Conservation (phyloP, 768 basidiomycete genomes). For the Leucosporidium yakuticum region DNA sequence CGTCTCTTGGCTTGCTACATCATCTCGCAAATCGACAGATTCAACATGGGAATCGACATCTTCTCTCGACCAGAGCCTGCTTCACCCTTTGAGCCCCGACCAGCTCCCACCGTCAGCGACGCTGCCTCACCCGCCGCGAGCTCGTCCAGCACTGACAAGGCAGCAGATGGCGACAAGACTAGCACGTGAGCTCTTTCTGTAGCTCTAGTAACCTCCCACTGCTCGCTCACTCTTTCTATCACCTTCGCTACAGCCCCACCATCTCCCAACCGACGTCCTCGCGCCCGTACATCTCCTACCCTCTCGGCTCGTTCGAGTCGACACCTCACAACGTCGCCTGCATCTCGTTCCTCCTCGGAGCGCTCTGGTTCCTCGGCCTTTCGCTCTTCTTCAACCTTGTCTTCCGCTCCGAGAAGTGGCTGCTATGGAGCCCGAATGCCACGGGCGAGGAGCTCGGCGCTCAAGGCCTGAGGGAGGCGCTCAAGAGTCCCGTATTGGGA, state of each 20-base stretch:
- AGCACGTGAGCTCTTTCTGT: too few relatives aligned
- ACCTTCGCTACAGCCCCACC: slow-evolving; percentile 50
- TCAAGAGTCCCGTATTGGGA: slow-evolving; percentile 66
- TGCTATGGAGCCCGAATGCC: slow-evolving; percentile 4
- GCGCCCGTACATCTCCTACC: slow-evolving; percentile 42
- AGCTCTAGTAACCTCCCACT: too few relatives aligned
- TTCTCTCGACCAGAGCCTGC: neutral
- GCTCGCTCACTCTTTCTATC: slow-evolving; percentile 29
- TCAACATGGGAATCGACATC: neutral
- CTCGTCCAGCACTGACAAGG: too few relatives aligned
- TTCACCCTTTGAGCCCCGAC: neutral
- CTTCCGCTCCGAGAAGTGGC: slow-evolving; percentile 3
- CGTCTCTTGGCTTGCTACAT: neutral
- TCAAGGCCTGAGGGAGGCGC: slow-evolving; percentile 13
- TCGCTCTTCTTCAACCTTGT: slow-evolving; percentile 34
- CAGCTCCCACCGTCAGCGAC: neutral
- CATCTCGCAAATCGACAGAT: neutral
- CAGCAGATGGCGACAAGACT: too few relatives aligned
- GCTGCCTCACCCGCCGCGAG: neutral
- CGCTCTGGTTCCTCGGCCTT: slow-evolving; percentile 56
- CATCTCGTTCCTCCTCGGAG: slow-evolving; percentile 82
- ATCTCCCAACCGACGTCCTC: neutral
- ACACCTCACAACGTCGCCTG: slow-evolving; percentile 71
- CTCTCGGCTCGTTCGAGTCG: slow-evolving; percentile 27
- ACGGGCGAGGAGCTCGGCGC: neutral